A percentile compares a stretch with the other conserved stretches of the same genome.
Evolutionary conservation across 306 rosid genomes (phyloP).

Genomic region (Prunus fruticosa): DNA sequence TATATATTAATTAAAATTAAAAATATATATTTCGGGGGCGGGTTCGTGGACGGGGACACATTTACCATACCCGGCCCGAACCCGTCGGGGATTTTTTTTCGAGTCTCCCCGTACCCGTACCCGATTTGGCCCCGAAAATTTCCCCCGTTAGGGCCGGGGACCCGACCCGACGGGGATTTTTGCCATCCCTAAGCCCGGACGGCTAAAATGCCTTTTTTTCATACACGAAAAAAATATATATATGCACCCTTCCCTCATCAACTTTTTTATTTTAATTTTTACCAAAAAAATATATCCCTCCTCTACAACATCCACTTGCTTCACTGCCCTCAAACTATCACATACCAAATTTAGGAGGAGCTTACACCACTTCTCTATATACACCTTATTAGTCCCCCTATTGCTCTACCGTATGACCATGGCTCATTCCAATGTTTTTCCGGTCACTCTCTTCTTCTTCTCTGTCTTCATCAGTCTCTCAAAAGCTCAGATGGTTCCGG

Average conservation of each 20-base stretch:
- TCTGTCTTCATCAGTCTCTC: slow-evolving; percentile 10
- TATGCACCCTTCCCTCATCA: neutral
- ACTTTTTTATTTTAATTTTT: neutral
- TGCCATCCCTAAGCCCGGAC: too few relatives aligned
- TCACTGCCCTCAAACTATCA: slow-evolving; percentile 7
- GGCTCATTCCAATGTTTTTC: neutral
- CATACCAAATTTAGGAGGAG: slow-evolving; percentile 1
- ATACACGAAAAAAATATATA: slow-evolving; percentile 7
- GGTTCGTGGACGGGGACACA: too few relatives aligned
- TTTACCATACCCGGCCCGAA: too few relatives aligned
- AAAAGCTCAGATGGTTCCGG: slow-evolving; percentile 46
- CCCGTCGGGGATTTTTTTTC: too few relatives aligned
- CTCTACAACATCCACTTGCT: slow-evolving; percentile 22
- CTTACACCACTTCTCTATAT: neutral
- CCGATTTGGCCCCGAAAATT: too few relatives aligned
- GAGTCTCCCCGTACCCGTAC: too few relatives aligned
- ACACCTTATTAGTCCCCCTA: neutral
- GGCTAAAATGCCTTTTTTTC: slow-evolving; percentile 12
- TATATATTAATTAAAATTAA: too few relatives aligned
- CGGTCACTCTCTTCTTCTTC: neutral
- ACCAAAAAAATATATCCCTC: too few relatives aligned
- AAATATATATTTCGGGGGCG: too few relatives aligned
- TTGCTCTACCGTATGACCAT: neutral
- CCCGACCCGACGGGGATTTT: too few relatives aligned
- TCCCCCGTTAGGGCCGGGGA: too few relatives aligned